Evolutionary conservation across 345 rosid genomes (phyloP).

Genomic region (Triadica sebifera): DNA sequence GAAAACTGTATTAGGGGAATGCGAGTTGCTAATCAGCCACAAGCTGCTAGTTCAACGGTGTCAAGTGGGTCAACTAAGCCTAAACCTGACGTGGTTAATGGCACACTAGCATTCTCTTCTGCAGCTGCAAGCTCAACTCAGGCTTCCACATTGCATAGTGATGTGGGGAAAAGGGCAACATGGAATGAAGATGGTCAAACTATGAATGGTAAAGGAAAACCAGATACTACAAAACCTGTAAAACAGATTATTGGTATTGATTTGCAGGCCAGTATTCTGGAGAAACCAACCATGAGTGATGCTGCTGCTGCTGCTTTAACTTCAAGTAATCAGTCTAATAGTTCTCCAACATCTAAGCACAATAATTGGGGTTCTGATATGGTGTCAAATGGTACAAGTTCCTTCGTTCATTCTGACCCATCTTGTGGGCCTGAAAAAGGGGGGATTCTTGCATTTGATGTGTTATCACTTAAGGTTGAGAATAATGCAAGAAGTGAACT

Average conservation of each 20-base stretch:
- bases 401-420: not conserved
- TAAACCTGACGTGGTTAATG: slow-evolving; percentile 38
- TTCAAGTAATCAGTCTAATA: slow-evolving; percentile 9
- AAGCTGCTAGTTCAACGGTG: slow-evolving; percentile 30
- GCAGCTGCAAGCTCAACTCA: slow-evolving; percentile 44
- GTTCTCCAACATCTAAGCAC: slow-evolving; percentile 12
- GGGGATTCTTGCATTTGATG: slow-evolving; percentile 11
- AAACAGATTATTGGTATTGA: slow-evolving; percentile 15
- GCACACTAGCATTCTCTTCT: slow-evolving; percentile 39
- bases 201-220: slow-evolving; percentile 19
- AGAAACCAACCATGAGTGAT: slow-evolving; percentile 20
- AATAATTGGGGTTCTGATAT: slow-evolving; percentile 16
- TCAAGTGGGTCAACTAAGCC: slow-evolving; percentile 55
- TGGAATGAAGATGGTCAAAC: slow-evolving; percentile 26
- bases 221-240: slow-evolving; percentile 19
- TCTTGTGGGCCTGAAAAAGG: slow-evolving; percentile 17
- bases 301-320: slow-evolving; percentile 5
- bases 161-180: slow-evolving; percentile 19
- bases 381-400: slow-evolving; percentile 8
- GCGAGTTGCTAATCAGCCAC: slow-evolving; percentile 49
- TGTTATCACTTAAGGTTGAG: slow-evolving; percentile 38
- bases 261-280: not conserved
- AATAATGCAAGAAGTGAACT: slow-evolving; percentile 32
- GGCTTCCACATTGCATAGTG: slow-evolving; percentile 19
- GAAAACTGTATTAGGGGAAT: slow-evolving; percentile 47